A percentile compares a stretch with the other conserved stretches of the same genome.
phyloP scores from a whole-genome alignment of 2,329 filamentous ascomycete genomes.

The Lachnellula willkommii region DNA sequence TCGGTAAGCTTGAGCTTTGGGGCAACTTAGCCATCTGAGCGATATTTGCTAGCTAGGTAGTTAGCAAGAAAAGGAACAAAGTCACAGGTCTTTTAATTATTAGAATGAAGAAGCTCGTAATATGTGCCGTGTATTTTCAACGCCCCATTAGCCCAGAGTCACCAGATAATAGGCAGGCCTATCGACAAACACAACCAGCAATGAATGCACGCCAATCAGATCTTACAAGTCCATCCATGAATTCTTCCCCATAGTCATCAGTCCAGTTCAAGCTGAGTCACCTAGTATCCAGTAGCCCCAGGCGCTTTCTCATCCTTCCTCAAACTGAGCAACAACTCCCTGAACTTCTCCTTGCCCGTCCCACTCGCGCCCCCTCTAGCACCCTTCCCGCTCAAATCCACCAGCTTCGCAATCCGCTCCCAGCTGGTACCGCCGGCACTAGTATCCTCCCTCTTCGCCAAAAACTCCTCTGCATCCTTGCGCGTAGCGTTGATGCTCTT shows the following conservation, averaged over 20 bases:
- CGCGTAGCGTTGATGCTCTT: constrained; percentile 84
- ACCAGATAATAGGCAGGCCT: constrained; percentile 20
- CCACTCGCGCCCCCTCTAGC: constrained; percentile 78
- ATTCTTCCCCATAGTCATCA: constrained; percentile 7
- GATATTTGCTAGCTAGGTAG: neutral
- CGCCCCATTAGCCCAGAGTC: constrained; percentile 26
- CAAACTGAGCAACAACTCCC: constrained; percentile 79
- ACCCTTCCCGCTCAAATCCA: constrained; percentile 95
- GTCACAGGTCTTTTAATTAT: neutral
- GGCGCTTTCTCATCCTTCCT: constrained; percentile 88
- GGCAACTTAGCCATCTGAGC: neutral
- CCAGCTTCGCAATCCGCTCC: constrained; percentile 95
- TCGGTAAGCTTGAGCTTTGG: neutral
- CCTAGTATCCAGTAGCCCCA: constrained; percentile 57
- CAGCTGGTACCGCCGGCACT: constrained; percentile 93
- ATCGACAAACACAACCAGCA: constrained; percentile 23
- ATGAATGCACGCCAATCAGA: constrained; percentile 17
- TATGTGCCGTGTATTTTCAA: constrained; percentile 32
- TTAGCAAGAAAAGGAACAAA: neutral
- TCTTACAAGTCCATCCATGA: constrained; percentile 23
- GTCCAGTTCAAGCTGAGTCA: neutral
- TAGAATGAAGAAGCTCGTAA: constrained; percentile 2
- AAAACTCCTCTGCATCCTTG: constrained; percentile 88
- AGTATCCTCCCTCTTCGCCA: constrained; percentile 84
- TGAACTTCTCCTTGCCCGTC: constrained; percentile 93